These are phyloP conservation scores for Trifolium fragiferum DNA, from an alignment of 306 rosid genomes.

Conservation along the genomic window DNA sequence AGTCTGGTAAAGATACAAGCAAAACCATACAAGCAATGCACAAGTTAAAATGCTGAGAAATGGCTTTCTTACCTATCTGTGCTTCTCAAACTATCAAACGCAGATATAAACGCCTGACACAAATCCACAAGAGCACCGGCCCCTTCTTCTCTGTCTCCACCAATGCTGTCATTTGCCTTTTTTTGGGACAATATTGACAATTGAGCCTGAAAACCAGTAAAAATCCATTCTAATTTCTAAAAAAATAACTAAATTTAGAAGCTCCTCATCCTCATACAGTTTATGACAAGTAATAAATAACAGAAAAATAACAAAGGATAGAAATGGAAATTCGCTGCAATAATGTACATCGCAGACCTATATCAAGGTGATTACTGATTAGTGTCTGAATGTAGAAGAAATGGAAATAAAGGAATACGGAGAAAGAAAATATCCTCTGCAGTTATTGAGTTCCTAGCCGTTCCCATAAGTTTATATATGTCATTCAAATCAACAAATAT, in stretches of 20 bases:
- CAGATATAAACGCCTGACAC: conserved; percentile 61
- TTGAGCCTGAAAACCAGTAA: conserved; percentile 64
- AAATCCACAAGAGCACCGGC: conserved; percentile 52
- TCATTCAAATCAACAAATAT: conserved; percentile 4
- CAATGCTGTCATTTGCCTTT: conserved; percentile 32
- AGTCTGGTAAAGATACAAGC: conserved; percentile 13
- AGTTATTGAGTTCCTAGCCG: not conserved
- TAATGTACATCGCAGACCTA: not conserved
- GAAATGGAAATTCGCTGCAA: not conserved
- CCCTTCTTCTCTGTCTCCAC: conserved; percentile 42
- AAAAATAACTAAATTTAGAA: conserved; percentile 14
- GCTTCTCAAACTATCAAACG: conserved; percentile 63
- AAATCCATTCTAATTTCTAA: conserved; percentile 20
- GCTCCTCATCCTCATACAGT: conserved; percentile 13
- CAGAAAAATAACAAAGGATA: conserved; percentile 4
- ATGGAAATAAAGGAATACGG: not conserved
- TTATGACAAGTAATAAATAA: not conserved
- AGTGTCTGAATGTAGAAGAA: not conserved
- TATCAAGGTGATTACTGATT: conserved; percentile 12
- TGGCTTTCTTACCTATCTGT: conserved; percentile 65
- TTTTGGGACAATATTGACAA: conserved; percentile 53
- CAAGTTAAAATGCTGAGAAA: conserved; percentile 29
- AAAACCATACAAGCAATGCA: conserved; percentile 6
- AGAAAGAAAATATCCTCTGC: not conserved
- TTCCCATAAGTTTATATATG: not conserved